Evolutionary conservation across 2,329 filamentous ascomycete species (phyloP), one percentile per base, ranked within the genome.

Genomic region (Botrytis medusae): DNA sequence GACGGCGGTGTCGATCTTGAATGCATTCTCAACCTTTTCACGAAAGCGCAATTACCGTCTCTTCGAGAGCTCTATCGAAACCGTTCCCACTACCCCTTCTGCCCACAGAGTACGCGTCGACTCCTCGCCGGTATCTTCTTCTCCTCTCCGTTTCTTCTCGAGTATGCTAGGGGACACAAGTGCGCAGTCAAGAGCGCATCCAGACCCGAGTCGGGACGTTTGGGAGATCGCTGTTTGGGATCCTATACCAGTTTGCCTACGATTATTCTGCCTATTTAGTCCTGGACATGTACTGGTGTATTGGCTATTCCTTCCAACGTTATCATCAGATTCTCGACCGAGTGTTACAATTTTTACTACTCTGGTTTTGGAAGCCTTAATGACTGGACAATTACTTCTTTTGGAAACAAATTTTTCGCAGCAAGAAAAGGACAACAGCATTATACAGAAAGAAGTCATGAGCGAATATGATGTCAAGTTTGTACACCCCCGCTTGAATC

Each of bases 161-260:
- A 89, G 87, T 75, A 85, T 93, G 62, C 83, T 97, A 48, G 86
- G 89, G 2, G 84, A 88, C 40, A 89, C 91, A 51, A 91, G 89
- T 34, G 93, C 94, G n/a, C 90, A 95, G 76, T 91, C 93, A 40
- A 90, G 94, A 80, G 92, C 94, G 42, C 93, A 98, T 82, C 93
- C 95, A 0, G 92, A 96, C 80, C 89, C 91, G 73, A 88, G 88
- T 40, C 88, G 91, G 18, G 95, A 99, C 82, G 96, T 99, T 16
- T 99, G 96, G 96, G 95, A 99, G 82, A 84, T 99, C 68, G 89
- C 92, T 2, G 87, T 98, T 10, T 99, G 96, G 96, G 95, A 98
- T 81, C 96, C 97, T 48, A 88, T 95, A 64, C 94, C 95, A 2
- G 87, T 97, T 51, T 94, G 90, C 63, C 84, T 98, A 71, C 90